Evolutionary conservation across 73 alveolate genomes (phyloP).

Genomic region (Stentor coeruleus): DNA sequence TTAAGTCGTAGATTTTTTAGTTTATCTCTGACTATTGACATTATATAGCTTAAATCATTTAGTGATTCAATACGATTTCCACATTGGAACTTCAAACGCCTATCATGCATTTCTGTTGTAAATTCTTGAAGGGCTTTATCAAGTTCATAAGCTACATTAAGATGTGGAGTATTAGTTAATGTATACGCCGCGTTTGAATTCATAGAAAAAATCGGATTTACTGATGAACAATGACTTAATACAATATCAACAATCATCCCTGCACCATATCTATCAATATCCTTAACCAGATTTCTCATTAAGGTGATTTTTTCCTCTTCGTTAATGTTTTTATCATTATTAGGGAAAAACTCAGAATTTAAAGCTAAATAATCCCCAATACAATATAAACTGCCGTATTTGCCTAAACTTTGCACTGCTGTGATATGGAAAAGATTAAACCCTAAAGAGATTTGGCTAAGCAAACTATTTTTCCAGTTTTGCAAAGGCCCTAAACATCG

Average conservation of each 20-base stretch:
- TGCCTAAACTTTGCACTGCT: conserved; percentile 73
- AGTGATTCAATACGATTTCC: conserved; percentile 73
- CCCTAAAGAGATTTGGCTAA: conserved; percentile 54
- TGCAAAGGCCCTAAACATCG: conserved; percentile 69
- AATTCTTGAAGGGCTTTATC: conserved; percentile 74
- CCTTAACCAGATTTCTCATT: background rate
- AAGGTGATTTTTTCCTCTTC: background rate
- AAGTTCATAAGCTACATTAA: conserved; percentile 77
- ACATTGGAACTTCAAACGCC: conserved; percentile 55
- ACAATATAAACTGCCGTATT: conserved; percentile 66
- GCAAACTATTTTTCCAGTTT: conserved; percentile 49
- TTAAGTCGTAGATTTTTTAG: background rate
- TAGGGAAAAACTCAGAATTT: conserved; percentile 55
- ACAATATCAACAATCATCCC: conserved; percentile 80
- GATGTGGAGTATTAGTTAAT: conserved; percentile 77
- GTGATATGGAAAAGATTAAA: conserved; percentile 78
- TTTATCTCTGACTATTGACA: conserved; percentile 45
- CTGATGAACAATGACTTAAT: conserved; percentile 89
- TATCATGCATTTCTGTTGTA: conserved; percentile 61
- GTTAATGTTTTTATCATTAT: background rate
- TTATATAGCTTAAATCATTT: conserved; percentile 63
- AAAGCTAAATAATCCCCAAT: conserved; percentile 62
- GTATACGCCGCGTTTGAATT: conserved; percentile 89
- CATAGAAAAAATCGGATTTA: conserved; percentile 69
- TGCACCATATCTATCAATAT: background rate